Evolutionary conservation across 2,329 filamentous ascomycete species (phyloP), one percentile per base, ranked within the genome.

Genomic region (Fusarium palustre): DNA sequence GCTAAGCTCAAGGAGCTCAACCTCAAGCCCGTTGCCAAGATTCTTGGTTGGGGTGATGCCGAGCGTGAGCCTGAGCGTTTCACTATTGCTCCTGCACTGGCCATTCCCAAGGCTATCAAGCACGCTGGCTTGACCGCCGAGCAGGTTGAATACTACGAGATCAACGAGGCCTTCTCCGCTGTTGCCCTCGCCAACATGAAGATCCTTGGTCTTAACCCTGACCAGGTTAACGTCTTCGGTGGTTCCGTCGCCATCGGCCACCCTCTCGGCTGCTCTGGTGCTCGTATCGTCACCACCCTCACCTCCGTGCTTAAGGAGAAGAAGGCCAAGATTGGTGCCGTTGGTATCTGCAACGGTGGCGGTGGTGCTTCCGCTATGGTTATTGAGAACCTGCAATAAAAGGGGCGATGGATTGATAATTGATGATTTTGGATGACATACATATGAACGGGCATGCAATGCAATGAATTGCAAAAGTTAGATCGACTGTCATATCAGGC

Each of bases 81-180:
- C 88, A 99, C 96, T 72, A 96, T 94, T 49, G 92, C 96, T 11
- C 96, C 96, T 12, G 88, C 96, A 22, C 88, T 98, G 59, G 96
- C 96, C 71, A 97, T 99, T 75, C 96, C 96, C 79, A 99, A 98
- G 87, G 96, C 96, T 61, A 88, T 99, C 77, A 94, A 95, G 87
- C 95, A 99, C 82, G 96, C 96, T 66, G 92, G 92, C 68, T 83
- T 99, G 67, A 87, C 89, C 59, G 87, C 90, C 73, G 88, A 91
- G 69, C 86, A 92, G 63, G 87, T 99, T 61, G 95, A 98, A 77
- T 96, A 90, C 74, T 99, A 96, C 81, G 96, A 99, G 86, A 97
- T 99, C 86, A 99, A 99, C 86, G 96, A 99, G 86, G 96, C 96
- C 42, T 99, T 99, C 86, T 96, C 92, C 68, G 96, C 97, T 50